Evolutionary conservation across 345 rosid species (phyloP).

Genomic region (Brassica nigra): DNA sequence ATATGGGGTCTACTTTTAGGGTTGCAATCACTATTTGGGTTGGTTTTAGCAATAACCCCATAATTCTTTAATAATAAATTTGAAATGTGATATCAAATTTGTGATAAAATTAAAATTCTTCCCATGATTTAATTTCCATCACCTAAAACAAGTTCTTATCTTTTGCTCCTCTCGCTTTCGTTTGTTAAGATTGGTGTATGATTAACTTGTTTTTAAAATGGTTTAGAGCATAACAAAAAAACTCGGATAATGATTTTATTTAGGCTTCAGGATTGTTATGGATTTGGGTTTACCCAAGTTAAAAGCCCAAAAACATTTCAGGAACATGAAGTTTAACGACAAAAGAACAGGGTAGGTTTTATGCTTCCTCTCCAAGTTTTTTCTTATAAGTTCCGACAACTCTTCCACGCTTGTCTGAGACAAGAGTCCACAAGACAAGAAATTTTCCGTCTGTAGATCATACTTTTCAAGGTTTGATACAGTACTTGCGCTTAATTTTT

Average conservation of each 20-base stretch:
- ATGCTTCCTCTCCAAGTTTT: background rate
- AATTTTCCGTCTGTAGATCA: background rate
- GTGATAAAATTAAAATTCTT: no score
- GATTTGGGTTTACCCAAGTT: background rate
- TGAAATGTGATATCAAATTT: no score
- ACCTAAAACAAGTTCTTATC: background rate
- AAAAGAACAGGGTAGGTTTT: background rate
- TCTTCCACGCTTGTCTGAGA: background rate
- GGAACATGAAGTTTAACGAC: background rate
- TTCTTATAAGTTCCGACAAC: background rate
- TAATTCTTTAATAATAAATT: no score
- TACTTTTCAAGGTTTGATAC: background rate
- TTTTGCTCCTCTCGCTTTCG: background rate
- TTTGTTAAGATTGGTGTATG: background rate
- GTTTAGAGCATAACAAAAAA: background rate
- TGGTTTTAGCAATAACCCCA: no score
- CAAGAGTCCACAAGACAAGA: background rate
- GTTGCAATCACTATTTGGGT: no score
- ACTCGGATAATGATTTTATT: background rate
- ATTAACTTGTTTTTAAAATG: background rate
- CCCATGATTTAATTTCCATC: background rate
- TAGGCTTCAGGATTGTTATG: background rate
- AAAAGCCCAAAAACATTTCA: background rate
- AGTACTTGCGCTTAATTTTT: background rate
- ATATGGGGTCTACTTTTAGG: no score